Percentiles rank a stretch among this genome's conserved stretches.
These are phyloP conservation scores for Cordyceps farinosa DNA, from an alignment of 2,329 filamentous ascomycete species.

Conservation along the genomic window DNA sequence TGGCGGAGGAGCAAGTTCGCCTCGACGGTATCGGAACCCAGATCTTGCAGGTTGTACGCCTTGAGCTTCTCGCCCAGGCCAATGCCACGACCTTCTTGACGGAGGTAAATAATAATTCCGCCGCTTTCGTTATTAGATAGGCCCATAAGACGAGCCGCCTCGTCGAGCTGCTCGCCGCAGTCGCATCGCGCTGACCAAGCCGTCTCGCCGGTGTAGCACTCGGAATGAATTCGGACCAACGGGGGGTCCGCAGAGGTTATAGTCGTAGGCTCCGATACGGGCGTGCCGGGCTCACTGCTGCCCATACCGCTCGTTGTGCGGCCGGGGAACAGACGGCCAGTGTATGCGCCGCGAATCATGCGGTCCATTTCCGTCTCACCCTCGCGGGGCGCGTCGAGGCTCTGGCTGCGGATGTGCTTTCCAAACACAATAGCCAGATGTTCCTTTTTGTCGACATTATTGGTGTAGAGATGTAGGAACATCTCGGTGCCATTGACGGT, in stretches of 20 bases:
- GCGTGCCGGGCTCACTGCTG: constrained; percentile 28
- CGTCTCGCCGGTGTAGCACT: constrained; percentile 98
- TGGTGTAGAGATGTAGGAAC: constrained; percentile 93
- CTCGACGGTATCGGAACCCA: constrained; percentile 96
- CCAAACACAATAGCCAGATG: constrained; percentile 97
- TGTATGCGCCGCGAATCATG: constrained; percentile 93
- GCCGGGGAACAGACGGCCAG: constrained; percentile 81
- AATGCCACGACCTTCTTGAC: constrained; percentile 94
- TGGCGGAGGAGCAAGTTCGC: constrained; percentile 88
- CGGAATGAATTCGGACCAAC: constrained; percentile 90
- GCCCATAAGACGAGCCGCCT: constrained; percentile 91
- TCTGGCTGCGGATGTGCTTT: constrained; percentile 70
- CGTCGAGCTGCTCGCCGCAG: constrained; percentile 95
- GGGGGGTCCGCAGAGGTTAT: constrained; percentile 41
- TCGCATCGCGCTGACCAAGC: constrained; percentile 98
- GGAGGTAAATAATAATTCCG: constrained; percentile 91
- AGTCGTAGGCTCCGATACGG: background rate
- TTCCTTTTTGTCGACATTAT: constrained; percentile 90
- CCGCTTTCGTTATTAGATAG: constrained; percentile 61
- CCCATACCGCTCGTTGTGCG: constrained; percentile 68
- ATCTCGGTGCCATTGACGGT: constrained; percentile 91
- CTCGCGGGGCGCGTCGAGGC: constrained; percentile 65
- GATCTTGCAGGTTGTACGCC: constrained; percentile 94
- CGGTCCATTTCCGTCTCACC: constrained; percentile 85
- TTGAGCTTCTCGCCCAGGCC: constrained; percentile 94